Evolutionary conservation across 2,329 filamentous ascomycete genomes (phyloP).

Genomic region (Bipolaris sorokiniana): DNA sequence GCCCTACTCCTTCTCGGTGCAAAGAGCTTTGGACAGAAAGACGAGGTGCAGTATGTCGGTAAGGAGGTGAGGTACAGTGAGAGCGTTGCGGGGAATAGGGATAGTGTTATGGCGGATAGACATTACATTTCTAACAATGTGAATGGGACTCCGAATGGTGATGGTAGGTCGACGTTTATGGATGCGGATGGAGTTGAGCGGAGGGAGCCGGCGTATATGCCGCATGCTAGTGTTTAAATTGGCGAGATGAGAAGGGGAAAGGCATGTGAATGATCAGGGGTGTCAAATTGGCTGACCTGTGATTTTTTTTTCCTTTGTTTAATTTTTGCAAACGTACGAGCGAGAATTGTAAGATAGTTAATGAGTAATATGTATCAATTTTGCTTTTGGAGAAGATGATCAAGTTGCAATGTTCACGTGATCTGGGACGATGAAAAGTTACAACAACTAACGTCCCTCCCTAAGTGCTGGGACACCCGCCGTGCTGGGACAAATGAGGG

Average conservation of each 20-base stretch:
- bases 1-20: slow-evolving; percentile 18
- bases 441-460: neutral
- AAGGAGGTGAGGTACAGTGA: slow-evolving; percentile 15
- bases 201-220: no score
- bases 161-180: neutral
- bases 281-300: neutral
- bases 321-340: no score
- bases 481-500: slow-evolving; percentile 7
- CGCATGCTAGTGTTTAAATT: no score
- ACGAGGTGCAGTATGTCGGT: neutral
- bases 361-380: no score
- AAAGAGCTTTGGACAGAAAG: slow-evolving; percentile 24
- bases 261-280: neutral
- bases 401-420: neutral
- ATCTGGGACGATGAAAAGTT: neutral
- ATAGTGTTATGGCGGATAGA: neutral
- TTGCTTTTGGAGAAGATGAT: neutral
- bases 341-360: no score
- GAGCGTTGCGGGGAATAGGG: neutral
- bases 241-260: neutral
- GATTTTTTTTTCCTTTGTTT: no score
- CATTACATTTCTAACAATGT: neutral
- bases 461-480: slow-evolving; percentile 8
- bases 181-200: neutral
- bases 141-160: neutral